These are phyloP conservation scores for Microbotryum intermedium DNA, from an alignment of 1,284 basidiomycete genomes.

Conservation along the genomic window DNA sequence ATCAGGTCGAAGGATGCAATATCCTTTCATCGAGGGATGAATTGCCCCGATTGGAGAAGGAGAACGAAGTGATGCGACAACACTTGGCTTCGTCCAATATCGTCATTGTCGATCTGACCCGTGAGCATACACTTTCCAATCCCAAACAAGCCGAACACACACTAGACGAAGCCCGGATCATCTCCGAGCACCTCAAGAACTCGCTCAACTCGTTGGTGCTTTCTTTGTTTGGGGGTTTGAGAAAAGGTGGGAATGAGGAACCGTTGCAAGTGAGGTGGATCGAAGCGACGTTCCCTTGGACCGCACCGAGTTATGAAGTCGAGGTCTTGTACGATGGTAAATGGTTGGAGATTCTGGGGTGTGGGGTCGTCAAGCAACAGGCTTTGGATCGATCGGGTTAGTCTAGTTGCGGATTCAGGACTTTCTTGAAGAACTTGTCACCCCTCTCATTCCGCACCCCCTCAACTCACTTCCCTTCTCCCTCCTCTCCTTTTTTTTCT, in stretches of 20 bases:
- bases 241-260: constrained; percentile 33
- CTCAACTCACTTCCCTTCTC: background rate
- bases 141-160: constrained; percentile 73
- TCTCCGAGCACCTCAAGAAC: constrained; percentile 79
- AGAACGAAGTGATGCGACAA: constrained; percentile 52
- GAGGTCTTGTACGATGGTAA: constrained; percentile 94
- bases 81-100: constrained; percentile 62
- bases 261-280: constrained; percentile 92
- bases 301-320: constrained; percentile 92
- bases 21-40: constrained; percentile 48
- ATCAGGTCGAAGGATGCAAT: constrained; percentile 94
- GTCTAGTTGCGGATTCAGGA: constrained; percentile 36
- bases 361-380: constrained; percentile 80
- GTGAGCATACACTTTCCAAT: constrained; percentile 58
- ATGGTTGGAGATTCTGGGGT: constrained; percentile 95
- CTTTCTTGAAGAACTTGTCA: background rate
- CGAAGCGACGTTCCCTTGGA: constrained; percentile 96
- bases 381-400: constrained; percentile 78
- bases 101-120: constrained; percentile 75
- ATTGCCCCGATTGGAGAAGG: constrained; percentile 33
- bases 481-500: background rate
- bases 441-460: background rate
- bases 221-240: constrained; percentile 58
- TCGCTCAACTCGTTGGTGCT: constrained; percentile 83
- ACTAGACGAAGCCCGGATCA: constrained; percentile 57